Conservation (phyloP, 164 flowering plant species). For the Sedum album region DNA sequence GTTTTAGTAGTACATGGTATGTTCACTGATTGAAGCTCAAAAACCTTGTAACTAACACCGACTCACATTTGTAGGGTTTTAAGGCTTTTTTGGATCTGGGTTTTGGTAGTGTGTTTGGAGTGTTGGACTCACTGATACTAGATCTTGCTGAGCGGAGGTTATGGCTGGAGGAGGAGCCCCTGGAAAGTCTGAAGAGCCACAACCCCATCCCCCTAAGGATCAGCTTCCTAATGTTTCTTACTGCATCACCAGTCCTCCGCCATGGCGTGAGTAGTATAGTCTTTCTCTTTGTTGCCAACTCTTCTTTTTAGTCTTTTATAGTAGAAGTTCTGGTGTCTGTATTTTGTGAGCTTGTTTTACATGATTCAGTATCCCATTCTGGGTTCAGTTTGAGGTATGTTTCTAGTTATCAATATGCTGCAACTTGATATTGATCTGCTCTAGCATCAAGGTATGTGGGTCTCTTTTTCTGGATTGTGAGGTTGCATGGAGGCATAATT, state of each 20-base stretch:
- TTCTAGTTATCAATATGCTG: neutral
- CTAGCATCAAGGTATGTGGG: neutral
- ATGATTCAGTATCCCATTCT: neutral
- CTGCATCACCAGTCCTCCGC: constrained; percentile 12
- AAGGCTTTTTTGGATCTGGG: constrained; percentile 2
- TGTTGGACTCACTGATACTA: neutral
- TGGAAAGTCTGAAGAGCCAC: constrained; percentile 10
- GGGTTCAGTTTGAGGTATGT: neutral
- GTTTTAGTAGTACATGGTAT: neutral
- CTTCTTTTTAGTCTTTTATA: neutral
- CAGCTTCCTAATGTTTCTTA: constrained; percentile 10
- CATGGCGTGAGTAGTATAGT: constrained; percentile 10
- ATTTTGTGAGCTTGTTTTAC: neutral
- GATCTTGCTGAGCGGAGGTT: neutral
- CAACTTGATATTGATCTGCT: neutral
- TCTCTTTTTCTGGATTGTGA: neutral
- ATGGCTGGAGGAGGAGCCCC: constrained; percentile 10
- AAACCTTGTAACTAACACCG: no score
- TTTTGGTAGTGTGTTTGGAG: neutral
- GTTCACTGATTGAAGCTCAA: neutral
- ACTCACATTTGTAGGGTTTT: no score
- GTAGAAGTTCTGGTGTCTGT: neutral
- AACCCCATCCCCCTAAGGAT: constrained; percentile 10
- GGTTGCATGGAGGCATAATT: neutral
- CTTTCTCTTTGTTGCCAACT: neutral